Evolutionary conservation across 768 basidiomycete genomes (phyloP), one percentile per base, ranked within the genome.

Genomic region (Dictyophora rubrovolvata): DNA sequence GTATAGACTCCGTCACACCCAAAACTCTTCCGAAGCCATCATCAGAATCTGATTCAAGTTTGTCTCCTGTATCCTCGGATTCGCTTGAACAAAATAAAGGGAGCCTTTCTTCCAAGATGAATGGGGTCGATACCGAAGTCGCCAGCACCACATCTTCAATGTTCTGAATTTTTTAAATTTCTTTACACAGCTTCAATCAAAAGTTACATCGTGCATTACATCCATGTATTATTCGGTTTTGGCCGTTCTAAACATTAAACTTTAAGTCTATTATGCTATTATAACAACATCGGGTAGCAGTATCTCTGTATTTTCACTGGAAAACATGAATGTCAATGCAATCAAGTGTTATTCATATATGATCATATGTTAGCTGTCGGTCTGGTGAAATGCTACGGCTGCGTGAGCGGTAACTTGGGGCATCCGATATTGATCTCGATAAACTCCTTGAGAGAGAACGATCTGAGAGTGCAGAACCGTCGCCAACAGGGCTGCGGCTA

Each of bases 301-400:
- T 10, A 16, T 51, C 18, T 51, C 28, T 22, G 14, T 37, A 33
- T 20, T 20, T 17, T 17, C 53, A 54, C 53, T 23, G 34, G 16
- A 10, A 8, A 54, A 42, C 36, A 55, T n/a, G 36, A 42, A 55
- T 21, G n/a, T 18, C 22, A 42, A 55, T 36, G 28, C 28, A 28
- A 42, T 17, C 18, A n/a, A 1, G 36, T 6, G 12, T 10, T 22
- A 6, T n/a, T 42, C 35, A 12, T 0, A 17, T 28, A 1, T 20
- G 18, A 33, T 52, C 16, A 52, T 6, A 7, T 23, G 6, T 9
- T 35, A 64, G 69, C 70, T 62, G 61, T 69, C 79, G 64, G 56
- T 71, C 71, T 0, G 71, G 71, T 11, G 82, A 84, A 56, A 83
- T 75, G 65, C 83, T 84, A 35, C 77, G 75, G 68, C 79, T 78